Percentiles rank a stretch among this genome's conserved stretches.
These are phyloP conservation scores for Epichloe sibirici DNA, from an alignment of 2,329 filamentous ascomycete species.

Conservation along the genomic window DNA sequence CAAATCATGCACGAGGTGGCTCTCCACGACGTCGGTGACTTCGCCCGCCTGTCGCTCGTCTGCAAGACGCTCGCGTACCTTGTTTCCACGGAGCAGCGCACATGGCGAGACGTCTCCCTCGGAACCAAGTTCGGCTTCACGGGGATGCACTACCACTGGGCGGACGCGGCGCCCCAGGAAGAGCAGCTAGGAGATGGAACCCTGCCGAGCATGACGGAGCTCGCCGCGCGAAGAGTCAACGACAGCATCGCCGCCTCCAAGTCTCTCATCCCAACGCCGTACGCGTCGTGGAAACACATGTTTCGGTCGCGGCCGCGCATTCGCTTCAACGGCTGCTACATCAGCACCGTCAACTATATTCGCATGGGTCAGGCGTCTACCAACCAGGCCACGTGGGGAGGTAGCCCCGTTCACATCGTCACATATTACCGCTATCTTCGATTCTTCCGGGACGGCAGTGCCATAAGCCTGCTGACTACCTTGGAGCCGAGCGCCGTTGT, in stretches of 20 bases:
- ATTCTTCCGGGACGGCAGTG: constrained; percentile 82
- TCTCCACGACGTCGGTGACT: constrained; percentile 60
- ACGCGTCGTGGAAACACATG: constrained; percentile 51
- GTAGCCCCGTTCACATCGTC: constrained; percentile 74
- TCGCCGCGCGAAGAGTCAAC: constrained; percentile 20
- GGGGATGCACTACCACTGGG: constrained; percentile 74
- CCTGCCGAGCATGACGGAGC: constrained; percentile 24
- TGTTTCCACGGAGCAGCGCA: constrained; percentile 67
- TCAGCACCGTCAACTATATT: constrained; percentile 91
- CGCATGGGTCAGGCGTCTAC: constrained; percentile 64
- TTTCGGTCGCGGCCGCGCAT: constrained; percentile 75
- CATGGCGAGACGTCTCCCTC: constrained; percentile 71
- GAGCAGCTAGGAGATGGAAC: constrained; percentile 16
- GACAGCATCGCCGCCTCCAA: constrained; percentile 25
- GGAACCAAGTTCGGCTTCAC: constrained; percentile 64
- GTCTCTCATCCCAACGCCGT: constrained; percentile 30
- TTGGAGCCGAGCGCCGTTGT: constrained; percentile 78
- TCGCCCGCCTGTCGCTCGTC: constrained; percentile 63
- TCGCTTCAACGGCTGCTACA: constrained; percentile 92
- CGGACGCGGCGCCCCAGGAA: constrained; percentile 22
- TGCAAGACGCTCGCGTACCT: constrained; percentile 83
- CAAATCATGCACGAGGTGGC: constrained; percentile 68
- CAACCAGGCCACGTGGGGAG: constrained; percentile 62
- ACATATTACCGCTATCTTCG: constrained; percentile 97
- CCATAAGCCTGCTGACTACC: constrained; percentile 69